phyloP scores from a whole-genome alignment of 139 green algal genomes.

The Raphidocelis subcapitata region DNA sequence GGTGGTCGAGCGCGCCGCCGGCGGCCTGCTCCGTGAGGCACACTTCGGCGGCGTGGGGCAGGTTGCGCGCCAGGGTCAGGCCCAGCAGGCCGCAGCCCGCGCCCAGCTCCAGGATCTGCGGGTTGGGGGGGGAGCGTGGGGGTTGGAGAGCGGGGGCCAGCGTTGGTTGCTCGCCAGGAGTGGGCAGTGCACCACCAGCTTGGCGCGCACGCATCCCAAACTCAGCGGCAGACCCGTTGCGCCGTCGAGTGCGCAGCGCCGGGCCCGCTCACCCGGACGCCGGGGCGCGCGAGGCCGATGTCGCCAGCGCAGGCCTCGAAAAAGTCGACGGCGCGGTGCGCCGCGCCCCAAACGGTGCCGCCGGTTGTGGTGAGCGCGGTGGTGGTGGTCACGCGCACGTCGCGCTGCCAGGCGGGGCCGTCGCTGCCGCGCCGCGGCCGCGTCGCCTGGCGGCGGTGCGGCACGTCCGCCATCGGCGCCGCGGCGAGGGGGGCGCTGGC shows the following conservation, averaged over 20 bases:
- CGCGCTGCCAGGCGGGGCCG: background rate
- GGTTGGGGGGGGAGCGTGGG: background rate
- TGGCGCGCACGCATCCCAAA: background rate
- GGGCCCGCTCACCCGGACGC: slow-evolving; percentile 2
- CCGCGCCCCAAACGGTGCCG: slow-evolving; percentile 27
- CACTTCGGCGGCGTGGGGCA: slow-evolving; percentile 28
- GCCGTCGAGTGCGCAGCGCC: background rate
- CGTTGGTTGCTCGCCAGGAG: background rate
- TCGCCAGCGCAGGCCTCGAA: background rate
- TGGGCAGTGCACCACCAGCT: background rate
- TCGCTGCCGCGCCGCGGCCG: too few species aligned
- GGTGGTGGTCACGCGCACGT: slow-evolving; percentile 10
- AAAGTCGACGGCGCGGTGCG: background rate
- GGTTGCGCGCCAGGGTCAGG: slow-evolving; percentile 49
- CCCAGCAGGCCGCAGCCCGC: slow-evolving; percentile 56
- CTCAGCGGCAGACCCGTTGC: background rate
- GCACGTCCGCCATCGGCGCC: too few species aligned
- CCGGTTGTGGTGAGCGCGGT: slow-evolving; percentile 22
- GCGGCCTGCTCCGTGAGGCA: slow-evolving; percentile 43
- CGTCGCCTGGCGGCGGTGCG: too few species aligned
- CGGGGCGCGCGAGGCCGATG: slow-evolving; percentile 3
- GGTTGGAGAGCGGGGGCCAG: background rate
- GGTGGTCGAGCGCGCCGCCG: slow-evolving; percentile 37
- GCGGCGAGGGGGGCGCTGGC: too few species aligned
- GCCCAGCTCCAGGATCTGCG: slow-evolving; percentile 57